These are phyloP conservation scores for Coniochaeta sp. DNA, from an alignment of 2,329 filamentous ascomycete genomes.

Conservation along the genomic window DNA sequence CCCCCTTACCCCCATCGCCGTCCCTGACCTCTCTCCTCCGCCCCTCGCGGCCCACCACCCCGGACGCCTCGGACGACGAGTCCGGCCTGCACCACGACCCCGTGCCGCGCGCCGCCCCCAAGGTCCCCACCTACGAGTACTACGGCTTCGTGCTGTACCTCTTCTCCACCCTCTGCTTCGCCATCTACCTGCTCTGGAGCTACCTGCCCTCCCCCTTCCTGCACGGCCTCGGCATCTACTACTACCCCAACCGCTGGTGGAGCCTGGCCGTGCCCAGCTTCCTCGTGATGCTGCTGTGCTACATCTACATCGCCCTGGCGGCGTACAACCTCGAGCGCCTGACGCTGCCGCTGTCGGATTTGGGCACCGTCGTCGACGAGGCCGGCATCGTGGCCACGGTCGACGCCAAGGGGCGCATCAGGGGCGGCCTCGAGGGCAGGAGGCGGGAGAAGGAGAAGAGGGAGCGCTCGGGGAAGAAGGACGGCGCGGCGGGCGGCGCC, in stretches of 20 bases:
- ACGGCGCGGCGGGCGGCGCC: too few species aligned
- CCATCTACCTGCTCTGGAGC: slow-evolving; percentile 69
- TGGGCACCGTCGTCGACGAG: slow-evolving; percentile 90
- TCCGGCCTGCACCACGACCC: slow-evolving; percentile 56
- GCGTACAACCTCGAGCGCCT: slow-evolving; percentile 85
- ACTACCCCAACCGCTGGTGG: slow-evolving; percentile 98
- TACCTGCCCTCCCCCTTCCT: slow-evolving; percentile 89
- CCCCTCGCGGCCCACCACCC: slow-evolving; percentile 85
- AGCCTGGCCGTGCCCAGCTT: slow-evolving; percentile 85
- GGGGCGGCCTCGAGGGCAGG: slow-evolving; percentile 23
- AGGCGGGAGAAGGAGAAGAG: slow-evolving; percentile 28
- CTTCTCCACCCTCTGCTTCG: slow-evolving; percentile 74
- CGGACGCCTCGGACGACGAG: slow-evolving; percentile 87
- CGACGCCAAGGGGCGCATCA: slow-evolving; percentile 57
- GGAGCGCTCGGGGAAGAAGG: slow-evolving; percentile 25
- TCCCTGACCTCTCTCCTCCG: slow-evolving; percentile 87
- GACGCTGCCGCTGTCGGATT: slow-evolving; percentile 68
- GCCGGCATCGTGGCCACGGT: slow-evolving; percentile 79
- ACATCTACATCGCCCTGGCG: slow-evolving; percentile 90
- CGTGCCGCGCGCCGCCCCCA: slow-evolving; percentile 63
- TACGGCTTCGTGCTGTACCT: slow-evolving; percentile 97
- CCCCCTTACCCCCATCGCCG: slow-evolving; percentile 84
- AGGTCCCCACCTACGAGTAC: slow-evolving; percentile 99
- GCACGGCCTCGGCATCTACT: slow-evolving; percentile 87
- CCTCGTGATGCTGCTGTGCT: slow-evolving; percentile 79